Conservation (phyloP, 345 rosid genomes). For the Trapa incisa region DNA sequence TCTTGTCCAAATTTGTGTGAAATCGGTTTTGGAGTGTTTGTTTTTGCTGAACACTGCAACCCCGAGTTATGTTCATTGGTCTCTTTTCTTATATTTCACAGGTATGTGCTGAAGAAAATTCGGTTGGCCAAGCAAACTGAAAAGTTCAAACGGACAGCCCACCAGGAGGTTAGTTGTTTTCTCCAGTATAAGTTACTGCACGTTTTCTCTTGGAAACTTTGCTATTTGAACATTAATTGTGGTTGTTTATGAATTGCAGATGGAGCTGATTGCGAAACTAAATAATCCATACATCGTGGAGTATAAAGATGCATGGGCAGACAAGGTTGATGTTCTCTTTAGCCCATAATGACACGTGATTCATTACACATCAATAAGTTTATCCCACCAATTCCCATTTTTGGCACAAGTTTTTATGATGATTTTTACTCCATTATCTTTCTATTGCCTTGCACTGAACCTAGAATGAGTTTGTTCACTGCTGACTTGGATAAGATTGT, state of each 20-base stretch:
- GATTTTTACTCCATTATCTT: not conserved
- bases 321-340: constrained; percentile 38
- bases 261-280: constrained; percentile 65
- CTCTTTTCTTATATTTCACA: constrained; percentile 16
- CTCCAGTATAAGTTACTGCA: not conserved
- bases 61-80: not conserved
- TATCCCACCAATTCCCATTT: not conserved
- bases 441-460: not conserved
- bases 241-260: constrained; percentile 28
- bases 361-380: not conserved
- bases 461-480: not conserved
- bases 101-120: constrained; percentile 91
- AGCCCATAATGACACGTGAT: not conserved
- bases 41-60: not conserved
- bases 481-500: not conserved
- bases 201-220: not conserved
- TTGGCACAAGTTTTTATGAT: not conserved
- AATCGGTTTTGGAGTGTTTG: not conserved
- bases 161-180: constrained; percentile 56
- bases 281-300: constrained; percentile 68
- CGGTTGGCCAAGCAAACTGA: constrained; percentile 86
- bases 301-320: constrained; percentile 90
- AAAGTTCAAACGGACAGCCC: constrained; percentile 76
- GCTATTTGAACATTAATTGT: no score
- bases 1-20: not conserved